Base-by-base conservation (phyloP, 257 asterid genomes). In the Cinchona pubescens region DNA sequence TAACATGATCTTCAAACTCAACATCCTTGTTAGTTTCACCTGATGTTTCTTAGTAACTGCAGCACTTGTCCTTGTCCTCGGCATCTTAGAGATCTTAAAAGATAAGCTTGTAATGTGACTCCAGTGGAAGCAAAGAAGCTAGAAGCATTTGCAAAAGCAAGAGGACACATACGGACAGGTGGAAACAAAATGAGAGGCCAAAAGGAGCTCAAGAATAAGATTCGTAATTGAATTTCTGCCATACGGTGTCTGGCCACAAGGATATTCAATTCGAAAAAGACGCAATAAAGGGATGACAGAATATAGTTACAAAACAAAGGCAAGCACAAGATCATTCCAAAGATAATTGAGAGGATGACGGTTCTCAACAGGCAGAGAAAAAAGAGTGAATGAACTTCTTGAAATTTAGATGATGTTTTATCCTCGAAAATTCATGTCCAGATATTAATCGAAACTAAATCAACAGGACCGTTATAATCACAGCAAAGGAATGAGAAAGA, bases 121-220 rank as follows among this genome's bases (percentile, higher is more conserved):
- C 94, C 88, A 96, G 79, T 82, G 84, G 81, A 87, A 86, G 86
- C 79, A 86, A 88, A 87, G 92, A 88, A 84, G 91, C 96, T 88
- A 72, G 86, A 88, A 75, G 85, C 87, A 90, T 89, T 90, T 89
- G 97, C 93, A 90, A 89, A 88, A 90, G 92, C 87, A 87, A 87
- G 94, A 92, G 86, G 88, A 87, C 74, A 85, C 86, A 81, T 78
- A 86, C 82, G 94, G 97, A 85, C 84, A 86, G 92, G 85, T 79
- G 82, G 86, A 75, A 87, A 83, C 85, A 90, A 92, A 85, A 83
- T 74, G 90, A 82, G 86, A 84, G 96, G 96, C 88, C 90, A 87
- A 84, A 87, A 81, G 97, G 90, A 82, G 88, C 85, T 79, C 85
- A 75, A 83, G 82, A 82, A 86, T 56, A 88, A 86, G 87, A 87